A percentile compares a stretch with the other conserved stretches of the same genome.
These are phyloP conservation scores for Solanum piurae DNA, from an alignment of 257 asterid genomes.

Conservation along the genomic window DNA sequence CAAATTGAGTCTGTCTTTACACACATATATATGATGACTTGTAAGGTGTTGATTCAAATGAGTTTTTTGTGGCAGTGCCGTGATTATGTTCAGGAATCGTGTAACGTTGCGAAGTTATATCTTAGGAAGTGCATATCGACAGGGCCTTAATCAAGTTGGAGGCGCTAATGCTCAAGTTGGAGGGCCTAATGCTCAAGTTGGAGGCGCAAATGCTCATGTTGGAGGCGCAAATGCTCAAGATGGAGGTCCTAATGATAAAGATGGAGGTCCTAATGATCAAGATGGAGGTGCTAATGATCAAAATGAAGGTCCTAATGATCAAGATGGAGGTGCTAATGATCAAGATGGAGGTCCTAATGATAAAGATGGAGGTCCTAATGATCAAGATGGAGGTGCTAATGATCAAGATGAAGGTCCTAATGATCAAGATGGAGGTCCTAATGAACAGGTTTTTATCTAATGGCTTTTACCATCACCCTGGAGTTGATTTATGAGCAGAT, in stretches of 20 bases:
- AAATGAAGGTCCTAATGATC: not conserved
- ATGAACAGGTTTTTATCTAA: no score
- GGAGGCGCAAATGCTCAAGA: not conserved
- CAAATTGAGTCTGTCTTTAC: not conserved
- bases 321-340: not conserved
- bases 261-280: not conserved
- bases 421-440: not conserved
- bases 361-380: not conserved
- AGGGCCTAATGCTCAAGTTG: not conserved
- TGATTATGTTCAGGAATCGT: not conserved
- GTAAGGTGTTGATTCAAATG: not conserved
- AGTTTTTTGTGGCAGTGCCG: not conserved
- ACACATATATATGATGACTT: not conserved
- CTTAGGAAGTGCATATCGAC: not conserved
- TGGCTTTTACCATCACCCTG: no score
- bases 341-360: not conserved
- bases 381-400: not conserved
- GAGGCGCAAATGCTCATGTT: not conserved
- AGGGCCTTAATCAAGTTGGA: not conserved
- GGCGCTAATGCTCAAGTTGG: not conserved
- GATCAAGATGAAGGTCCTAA: not conserved
- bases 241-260: not conserved
- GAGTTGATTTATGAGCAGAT: no score
- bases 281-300: not conserved
- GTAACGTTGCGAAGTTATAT: not conserved